Evolutionary conservation across 768 basidiomycete genomes (phyloP).

Genomic region (Leccinum truebloodii): DNA sequence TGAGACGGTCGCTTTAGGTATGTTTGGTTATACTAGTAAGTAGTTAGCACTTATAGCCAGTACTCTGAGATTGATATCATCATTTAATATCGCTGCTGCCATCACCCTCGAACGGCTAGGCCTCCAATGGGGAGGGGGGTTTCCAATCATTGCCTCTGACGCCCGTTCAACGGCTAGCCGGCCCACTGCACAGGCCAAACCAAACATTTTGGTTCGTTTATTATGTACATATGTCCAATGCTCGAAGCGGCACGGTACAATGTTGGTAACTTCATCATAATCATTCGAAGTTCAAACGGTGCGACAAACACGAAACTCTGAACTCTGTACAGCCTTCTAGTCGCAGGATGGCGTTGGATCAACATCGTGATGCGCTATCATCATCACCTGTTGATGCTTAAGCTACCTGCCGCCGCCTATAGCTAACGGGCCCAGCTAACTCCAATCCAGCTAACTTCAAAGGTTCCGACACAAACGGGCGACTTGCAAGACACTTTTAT

Average conservation of each 20-base stretch:
- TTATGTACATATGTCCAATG: neutral
- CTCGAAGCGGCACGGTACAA: neutral
- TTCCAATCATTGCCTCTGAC: neutral
- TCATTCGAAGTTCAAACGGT: neutral
- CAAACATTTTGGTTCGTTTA: neutral
- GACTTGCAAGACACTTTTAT: neutral
- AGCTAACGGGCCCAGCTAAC: neutral
- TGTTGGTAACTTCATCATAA: neutral
- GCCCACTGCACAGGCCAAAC: neutral
- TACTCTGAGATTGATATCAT: neutral
- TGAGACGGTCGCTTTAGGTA: neutral
- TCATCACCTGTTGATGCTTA: neutral
- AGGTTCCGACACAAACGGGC: neutral
- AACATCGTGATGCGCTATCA: slow-evolving; percentile 1
- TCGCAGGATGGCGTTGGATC: neutral
- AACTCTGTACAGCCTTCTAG: neutral
- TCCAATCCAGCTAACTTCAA: neutral
- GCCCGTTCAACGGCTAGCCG: neutral
- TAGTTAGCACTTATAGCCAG: neutral
- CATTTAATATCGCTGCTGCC: neutral
- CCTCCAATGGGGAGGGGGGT: neutral
- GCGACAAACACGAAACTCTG: neutral
- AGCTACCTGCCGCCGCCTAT: neutral
- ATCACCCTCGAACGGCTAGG: neutral
- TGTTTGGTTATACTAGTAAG: neutral